Conservation (phyloP, 2,329 filamentous ascomycete species). For the Rhynchosporium agropyri region DNA sequence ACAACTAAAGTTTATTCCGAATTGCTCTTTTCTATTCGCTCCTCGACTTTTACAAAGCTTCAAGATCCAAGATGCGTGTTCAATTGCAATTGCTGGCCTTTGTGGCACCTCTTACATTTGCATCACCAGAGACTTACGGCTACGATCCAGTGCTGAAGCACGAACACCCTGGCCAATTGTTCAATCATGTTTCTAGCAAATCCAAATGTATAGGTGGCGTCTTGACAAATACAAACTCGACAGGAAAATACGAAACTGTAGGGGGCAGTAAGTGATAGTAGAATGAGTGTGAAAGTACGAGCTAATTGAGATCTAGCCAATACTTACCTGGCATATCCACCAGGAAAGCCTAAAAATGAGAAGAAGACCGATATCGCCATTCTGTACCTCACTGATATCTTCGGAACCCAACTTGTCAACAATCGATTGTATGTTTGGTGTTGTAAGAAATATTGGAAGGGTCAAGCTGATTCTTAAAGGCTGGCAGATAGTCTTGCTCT, state of each 20-base stretch:
- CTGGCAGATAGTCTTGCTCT: slow-evolving; percentile 68
- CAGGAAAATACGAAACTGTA: slow-evolving; percentile 20
- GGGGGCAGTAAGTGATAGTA: slow-evolving; percentile 19
- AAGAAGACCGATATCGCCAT: slow-evolving; percentile 56
- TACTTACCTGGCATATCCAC: slow-evolving; percentile 56
- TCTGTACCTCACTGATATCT: slow-evolving; percentile 59
- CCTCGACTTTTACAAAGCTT: not conserved
- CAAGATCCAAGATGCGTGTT: slow-evolving; percentile 3
- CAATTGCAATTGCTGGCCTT: slow-evolving; percentile 11
- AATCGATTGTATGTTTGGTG: slow-evolving; percentile 25
- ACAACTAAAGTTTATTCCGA: not conserved
- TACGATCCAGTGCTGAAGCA: slow-evolving; percentile 20
- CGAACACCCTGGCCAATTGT: slow-evolving; percentile 25
- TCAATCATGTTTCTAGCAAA: slow-evolving; percentile 15
- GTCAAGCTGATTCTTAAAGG: slow-evolving; percentile 15
- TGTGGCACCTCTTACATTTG: slow-evolving; percentile 1
- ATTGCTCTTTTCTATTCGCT: not conserved
- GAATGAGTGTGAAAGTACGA: not conserved
- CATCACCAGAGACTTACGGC: slow-evolving; percentile 1
- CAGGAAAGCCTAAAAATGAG: slow-evolving; percentile 35
- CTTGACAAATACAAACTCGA: slow-evolving; percentile 22
- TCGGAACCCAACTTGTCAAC: slow-evolving; percentile 49
- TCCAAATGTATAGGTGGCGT: slow-evolving; percentile 20
- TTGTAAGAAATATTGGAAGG: not conserved
- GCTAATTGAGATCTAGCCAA: slow-evolving; percentile 46